Evolutionary conservation across 768 basidiomycete species (phyloP).

Genomic region (Glaciozyma martinii): DNA sequence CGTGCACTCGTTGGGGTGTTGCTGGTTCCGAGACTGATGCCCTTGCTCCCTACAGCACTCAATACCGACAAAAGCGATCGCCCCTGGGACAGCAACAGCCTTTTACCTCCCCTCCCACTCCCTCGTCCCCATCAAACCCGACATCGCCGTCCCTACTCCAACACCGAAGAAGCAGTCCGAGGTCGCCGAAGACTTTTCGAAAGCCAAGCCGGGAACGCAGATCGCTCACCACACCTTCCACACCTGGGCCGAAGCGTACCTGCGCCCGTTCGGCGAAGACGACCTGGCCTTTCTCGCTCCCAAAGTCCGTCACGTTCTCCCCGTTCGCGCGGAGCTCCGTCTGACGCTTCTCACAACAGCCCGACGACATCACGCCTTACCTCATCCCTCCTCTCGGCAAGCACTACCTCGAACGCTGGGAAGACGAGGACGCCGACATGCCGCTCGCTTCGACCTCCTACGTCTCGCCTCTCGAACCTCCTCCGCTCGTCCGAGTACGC

Average conservation of each 20-base stretch:
- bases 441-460: constrained; percentile 2
- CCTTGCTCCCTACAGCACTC: constrained; percentile 9
- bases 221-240: constrained; percentile 60
- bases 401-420: constrained; percentile 88
- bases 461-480: constrained; percentile 22
- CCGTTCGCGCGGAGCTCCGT: background rate
- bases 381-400: constrained; percentile 74
- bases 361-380: constrained; percentile 80
- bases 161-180: constrained; percentile 42
- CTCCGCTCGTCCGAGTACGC: constrained; percentile 41
- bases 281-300: constrained; percentile 89
- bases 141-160: background rate
- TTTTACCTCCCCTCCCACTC: constrained; percentile 24
- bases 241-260: constrained; percentile 76
- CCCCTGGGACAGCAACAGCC: constrained; percentile 15
- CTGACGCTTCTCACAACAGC: constrained; percentile 29
- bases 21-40: background rate
- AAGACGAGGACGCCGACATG: constrained; percentile 62
- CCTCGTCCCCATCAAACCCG: constrained; percentile 27
- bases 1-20: background rate
- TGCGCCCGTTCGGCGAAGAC: constrained; percentile 83
- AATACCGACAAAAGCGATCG: constrained; percentile 17
- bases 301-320: constrained; percentile 44
- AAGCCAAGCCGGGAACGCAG: constrained; percentile 41
- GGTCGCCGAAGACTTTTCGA: constrained; percentile 43